A percentile compares a stretch with the other conserved stretches of the same genome.
These are phyloP conservation scores for Melanogaster broomeanus DNA, from an alignment of 768 basidiomycete species.

Conservation along the genomic window DNA sequence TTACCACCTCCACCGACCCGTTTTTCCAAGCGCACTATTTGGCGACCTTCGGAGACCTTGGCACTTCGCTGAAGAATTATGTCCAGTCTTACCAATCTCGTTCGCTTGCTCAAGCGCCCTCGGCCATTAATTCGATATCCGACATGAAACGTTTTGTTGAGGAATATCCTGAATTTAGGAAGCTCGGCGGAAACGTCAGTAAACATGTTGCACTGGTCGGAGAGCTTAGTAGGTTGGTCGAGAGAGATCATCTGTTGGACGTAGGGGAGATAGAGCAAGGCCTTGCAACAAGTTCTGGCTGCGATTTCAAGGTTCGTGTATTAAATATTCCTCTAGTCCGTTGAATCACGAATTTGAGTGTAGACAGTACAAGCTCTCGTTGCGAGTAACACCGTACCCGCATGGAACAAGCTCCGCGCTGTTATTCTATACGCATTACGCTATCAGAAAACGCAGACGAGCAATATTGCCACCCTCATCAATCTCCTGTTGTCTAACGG, in stretches of 20 bases:
- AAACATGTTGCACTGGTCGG: slow-evolving; percentile 98
- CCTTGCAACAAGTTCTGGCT: slow-evolving; percentile 86
- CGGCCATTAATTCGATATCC: slow-evolving; percentile 86
- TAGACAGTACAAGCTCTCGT: slow-evolving; percentile 86
- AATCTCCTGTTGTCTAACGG: slow-evolving; percentile 76
- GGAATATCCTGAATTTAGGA: slow-evolving; percentile 96
- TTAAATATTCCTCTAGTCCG: not conserved
- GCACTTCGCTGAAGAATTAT: slow-evolving; percentile 86
- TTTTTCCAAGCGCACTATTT: slow-evolving; percentile 92
- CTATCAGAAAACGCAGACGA: slow-evolving; percentile 87
- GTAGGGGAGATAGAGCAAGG: slow-evolving; percentile 97
- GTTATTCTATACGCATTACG: slow-evolving; percentile 92
- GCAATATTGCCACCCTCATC: slow-evolving; percentile 79
- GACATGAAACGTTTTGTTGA: slow-evolving; percentile 99
- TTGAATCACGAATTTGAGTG: not conserved
- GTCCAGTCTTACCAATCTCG: slow-evolving; percentile 91
- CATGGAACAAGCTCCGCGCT: slow-evolving; percentile 84
- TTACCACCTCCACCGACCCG: slow-evolving; percentile 87
- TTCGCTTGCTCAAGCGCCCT: slow-evolving; percentile 72
- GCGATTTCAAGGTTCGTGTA: slow-evolving; percentile 75
- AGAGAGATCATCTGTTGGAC: slow-evolving; percentile 80
- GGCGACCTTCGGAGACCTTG: slow-evolving; percentile 95
- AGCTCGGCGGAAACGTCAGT: slow-evolving; percentile 96
- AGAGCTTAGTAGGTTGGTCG: slow-evolving; percentile 90
- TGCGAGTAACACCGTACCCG: slow-evolving; percentile 61